Conservation (phyloP, 805 yeast genomes). For the Pichia pseudocactophila region DNA sequence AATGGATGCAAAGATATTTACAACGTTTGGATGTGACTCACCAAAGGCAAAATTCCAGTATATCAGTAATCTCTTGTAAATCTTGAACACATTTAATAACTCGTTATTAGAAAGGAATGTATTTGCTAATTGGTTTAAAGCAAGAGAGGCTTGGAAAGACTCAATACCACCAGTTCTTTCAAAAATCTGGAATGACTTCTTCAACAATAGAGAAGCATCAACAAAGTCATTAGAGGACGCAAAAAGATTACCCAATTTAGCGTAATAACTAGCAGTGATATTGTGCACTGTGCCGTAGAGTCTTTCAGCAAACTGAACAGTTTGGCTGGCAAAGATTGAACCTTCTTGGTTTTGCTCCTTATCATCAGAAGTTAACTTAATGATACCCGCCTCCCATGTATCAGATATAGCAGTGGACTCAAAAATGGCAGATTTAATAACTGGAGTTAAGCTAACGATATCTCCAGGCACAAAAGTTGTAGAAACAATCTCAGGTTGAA, state of each 20-base stretch:
- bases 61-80: constrained; percentile 50
- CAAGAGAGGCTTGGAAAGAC: constrained; percentile 62
- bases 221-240: constrained; percentile 6
- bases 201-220: constrained; percentile 32
- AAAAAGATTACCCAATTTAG: constrained; percentile 40
- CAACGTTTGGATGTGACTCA: constrained; percentile 58
- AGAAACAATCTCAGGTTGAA: constrained; percentile 16
- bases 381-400: constrained; percentile 54
- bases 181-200: constrained; percentile 61
- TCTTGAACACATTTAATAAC: constrained; percentile 49
- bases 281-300: constrained; percentile 75
- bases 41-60: constrained; percentile 54
- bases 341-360: constrained; percentile 44
- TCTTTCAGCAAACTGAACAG: constrained; percentile 69
- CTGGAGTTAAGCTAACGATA: constrained; percentile 60
- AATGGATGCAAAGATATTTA: constrained; percentile 54
- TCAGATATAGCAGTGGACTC: constrained; percentile 65
- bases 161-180: constrained; percentile 82
- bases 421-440: constrained; percentile 62
- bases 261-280: constrained; percentile 64
- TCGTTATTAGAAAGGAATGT: constrained; percentile 57
- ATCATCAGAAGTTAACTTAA: constrained; percentile 22
- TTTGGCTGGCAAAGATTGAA: constrained; percentile 54
- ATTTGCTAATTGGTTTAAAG: constrained; percentile 66
- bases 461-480: constrained; percentile 52